Conservation (phyloP, 331 rosid genomes). For the Cucumis variabilis region DNA sequence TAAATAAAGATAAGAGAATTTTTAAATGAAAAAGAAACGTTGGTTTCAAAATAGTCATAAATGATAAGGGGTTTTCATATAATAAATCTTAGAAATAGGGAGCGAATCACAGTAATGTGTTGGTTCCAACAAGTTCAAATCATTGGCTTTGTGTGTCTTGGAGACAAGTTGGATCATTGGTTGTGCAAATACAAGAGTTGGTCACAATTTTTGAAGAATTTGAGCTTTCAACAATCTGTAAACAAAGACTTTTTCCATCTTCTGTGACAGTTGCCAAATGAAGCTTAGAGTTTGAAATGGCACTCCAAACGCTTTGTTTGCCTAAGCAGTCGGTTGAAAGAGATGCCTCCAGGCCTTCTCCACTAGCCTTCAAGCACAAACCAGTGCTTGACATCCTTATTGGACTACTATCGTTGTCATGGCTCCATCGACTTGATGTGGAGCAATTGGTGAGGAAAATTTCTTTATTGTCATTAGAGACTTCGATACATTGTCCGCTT, state of each 20-base stretch:
- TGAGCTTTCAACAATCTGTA: neutral
- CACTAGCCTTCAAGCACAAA: neutral
- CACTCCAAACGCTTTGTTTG: neutral
- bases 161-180: neutral
- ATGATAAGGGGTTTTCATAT: too few species aligned
- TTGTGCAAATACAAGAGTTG: neutral
- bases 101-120: neutral
- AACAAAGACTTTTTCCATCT: neutral
- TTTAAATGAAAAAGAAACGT: too few species aligned
- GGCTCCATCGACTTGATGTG: neutral
- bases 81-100: neutral
- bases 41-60: neutral
- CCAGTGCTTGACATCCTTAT: neutral
- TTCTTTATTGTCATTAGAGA: neutral
- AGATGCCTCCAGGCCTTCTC: neutral
- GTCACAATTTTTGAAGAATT: neutral
- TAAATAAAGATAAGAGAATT: too few species aligned
- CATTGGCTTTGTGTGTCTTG: constrained; percentile 2
- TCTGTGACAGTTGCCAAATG: neutral
- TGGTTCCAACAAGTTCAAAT: neutral
- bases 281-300: neutral
- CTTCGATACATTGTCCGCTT: neutral
- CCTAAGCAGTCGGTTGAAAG: neutral
- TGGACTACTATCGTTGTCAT: neutral
- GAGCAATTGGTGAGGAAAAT: neutral